A percentile compares a stretch with the other conserved stretches of the same genome.
Evolutionary conservation across 2,329 filamentous ascomycete species (phyloP).

Genomic region (Hypomyces rosellus): DNA sequence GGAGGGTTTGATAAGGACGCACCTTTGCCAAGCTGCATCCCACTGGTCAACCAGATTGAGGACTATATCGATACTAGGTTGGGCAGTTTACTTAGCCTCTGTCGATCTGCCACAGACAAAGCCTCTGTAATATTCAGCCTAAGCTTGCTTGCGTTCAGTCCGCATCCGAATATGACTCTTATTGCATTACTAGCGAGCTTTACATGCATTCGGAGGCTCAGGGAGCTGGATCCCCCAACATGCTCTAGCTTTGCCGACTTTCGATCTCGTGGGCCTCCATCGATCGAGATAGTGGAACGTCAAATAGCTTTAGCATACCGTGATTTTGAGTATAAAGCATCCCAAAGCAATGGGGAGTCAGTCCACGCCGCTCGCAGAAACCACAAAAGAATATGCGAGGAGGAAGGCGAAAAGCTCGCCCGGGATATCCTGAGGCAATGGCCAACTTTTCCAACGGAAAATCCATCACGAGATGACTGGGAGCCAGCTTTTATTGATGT

Average conservation of each 20-base stretch:
- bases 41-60: constrained; percentile 7
- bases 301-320: background rate
- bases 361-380: background rate
- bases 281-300: background rate
- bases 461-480: background rate
- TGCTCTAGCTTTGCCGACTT: constrained; percentile 11
- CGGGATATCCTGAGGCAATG: constrained; percentile 4
- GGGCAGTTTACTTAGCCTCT: constrained; percentile 8
- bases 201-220: background rate
- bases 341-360: background rate
- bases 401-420: constrained; percentile 1
- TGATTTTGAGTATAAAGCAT: background rate
- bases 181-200: constrained; percentile 13
- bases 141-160: constrained; percentile 9
- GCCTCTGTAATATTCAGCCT: constrained; percentile 6
- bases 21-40: background rate
- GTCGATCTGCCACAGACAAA: background rate
- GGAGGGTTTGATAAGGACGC: background rate
- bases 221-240: background rate
- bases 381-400: background rate
- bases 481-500: background rate
- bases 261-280: background rate
- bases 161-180: background rate
- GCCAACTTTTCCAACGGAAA: background rate
- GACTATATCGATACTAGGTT: background rate